Conservation (phyloP, 805 yeast genomes). For the Starmerella khaoyaiensis region DNA sequence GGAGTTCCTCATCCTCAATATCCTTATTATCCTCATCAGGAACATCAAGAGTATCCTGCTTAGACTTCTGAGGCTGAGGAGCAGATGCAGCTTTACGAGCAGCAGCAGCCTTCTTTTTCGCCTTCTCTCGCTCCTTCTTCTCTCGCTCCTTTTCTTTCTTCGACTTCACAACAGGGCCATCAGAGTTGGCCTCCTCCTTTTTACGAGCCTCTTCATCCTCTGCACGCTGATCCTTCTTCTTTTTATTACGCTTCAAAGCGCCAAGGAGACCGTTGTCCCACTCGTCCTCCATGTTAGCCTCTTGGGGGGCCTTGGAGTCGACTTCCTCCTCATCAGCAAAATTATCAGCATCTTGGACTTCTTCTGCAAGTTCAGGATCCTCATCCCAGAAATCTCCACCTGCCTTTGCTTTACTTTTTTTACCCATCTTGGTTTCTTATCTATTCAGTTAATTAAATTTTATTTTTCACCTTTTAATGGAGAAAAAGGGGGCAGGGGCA, state of each 20-base stretch:
- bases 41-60: slow-evolving; percentile 24
- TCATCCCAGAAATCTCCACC: slow-evolving; percentile 76
- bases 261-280: slow-evolving; percentile 61
- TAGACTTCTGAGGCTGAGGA: slow-evolving; percentile 43
- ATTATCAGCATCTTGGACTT: slow-evolving; percentile 33
- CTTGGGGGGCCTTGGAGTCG: slow-evolving; percentile 25
- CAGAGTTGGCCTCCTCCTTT: slow-evolving; percentile 31
- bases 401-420: slow-evolving; percentile 51
- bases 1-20: slow-evolving; percentile 2
- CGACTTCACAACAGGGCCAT: slow-evolving; percentile 76
- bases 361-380: slow-evolving; percentile 49
- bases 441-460: not conserved
- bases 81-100: slow-evolving; percentile 65
- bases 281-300: slow-evolving; percentile 26
- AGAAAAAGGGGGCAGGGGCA: not conserved
- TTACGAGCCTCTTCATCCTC: slow-evolving; percentile 35
- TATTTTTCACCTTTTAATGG: not conserved
- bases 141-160: slow-evolving; percentile 90
- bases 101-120: slow-evolving; percentile 64
- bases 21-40: slow-evolving; percentile 22
- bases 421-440: slow-evolving; percentile 37
- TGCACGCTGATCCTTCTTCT: slow-evolving; percentile 58
- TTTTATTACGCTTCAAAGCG: slow-evolving; percentile 66
- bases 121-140: slow-evolving; percentile 55
- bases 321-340: slow-evolving; percentile 10